Percentiles rank a stretch among this genome's conserved stretches.
Conservation (phyloP, 352 stramenopile species). For the Thalassiosira exigua region DNA sequence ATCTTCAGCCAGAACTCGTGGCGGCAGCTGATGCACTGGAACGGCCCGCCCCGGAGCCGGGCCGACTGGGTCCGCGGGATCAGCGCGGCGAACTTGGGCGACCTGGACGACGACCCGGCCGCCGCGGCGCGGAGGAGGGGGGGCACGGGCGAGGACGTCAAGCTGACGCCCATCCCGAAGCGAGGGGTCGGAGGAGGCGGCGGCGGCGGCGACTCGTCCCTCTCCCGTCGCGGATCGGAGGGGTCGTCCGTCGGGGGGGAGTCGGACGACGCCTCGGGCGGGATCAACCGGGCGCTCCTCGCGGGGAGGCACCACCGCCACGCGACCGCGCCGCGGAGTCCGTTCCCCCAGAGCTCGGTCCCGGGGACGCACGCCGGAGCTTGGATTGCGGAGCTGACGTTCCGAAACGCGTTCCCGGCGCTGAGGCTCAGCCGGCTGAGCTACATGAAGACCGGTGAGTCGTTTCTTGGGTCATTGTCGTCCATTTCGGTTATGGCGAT, state of each 20-base stretch:
- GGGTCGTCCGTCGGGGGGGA: constrained; percentile 28
- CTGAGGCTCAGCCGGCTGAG: constrained; percentile 76
- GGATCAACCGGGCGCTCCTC: constrained; percentile 46
- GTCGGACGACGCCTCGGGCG: constrained; percentile 25
- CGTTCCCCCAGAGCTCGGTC: constrained; percentile 36
- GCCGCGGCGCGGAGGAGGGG: constrained; percentile 16
- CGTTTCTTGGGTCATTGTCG: no score
- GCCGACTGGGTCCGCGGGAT: constrained; percentile 81
- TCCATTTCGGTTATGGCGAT: no score
- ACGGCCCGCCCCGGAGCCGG: constrained; percentile 60
- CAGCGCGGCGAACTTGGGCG: constrained; percentile 79
- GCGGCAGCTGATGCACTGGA: constrained; percentile 82
- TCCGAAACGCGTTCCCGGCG: constrained; percentile 74
- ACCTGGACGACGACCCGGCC: constrained; percentile 85
- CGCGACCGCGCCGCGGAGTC: constrained; percentile 11
- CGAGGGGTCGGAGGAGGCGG: no score
- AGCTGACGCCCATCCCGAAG: constrained; percentile 51
- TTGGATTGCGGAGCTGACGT: constrained; percentile 84
- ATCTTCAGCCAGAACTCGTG: constrained; percentile 83
- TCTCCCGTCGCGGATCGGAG: neutral
- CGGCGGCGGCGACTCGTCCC: neutral
- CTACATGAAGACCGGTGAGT: constrained; percentile 79
- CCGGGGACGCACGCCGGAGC: constrained; percentile 76
- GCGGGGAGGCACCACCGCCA: constrained; percentile 20
- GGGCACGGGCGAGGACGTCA: constrained; percentile 2